Evolutionary conservation across 768 basidiomycete genomes (phyloP), one percentile per base, ranked within the genome.

Genomic region (Leccinum longicurvipes): DNA sequence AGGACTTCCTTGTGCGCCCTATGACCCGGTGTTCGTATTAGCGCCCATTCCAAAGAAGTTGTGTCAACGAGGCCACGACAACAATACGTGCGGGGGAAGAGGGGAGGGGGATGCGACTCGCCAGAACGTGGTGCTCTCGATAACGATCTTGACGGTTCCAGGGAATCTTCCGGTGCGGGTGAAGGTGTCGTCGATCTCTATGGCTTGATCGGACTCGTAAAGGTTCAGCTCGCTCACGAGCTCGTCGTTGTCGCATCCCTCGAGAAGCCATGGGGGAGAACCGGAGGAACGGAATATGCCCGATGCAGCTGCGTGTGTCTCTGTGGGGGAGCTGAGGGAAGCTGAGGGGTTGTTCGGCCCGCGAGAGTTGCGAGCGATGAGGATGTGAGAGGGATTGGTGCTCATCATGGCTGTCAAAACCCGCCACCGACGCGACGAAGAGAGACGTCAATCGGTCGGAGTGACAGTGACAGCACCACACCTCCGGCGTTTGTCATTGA

Each of bases 1-100:
- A 96, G 75, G 27, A 96, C 83, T 67, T 95, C 93, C 69, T 91
- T 93, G 73, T 96, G 93, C 1, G 89, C 87, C 91, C 91, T 93
- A 66, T 45, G 28, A 28, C 12, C 11, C 44, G 36, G 49, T 53
- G 14, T n/a, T 4, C 49, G 23, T 32, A 50, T 59, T 34, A 61
- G 56, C 36, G 45, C 42, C 42, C 25, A 56, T 47, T 47, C 7
- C 45, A 49, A 28, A 47, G 58, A 45, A 48, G 52, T 55, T n/a
- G 42, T 24, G 4, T 6, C 19, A 21, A 21, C 19, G 41, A 41
- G 19, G 21, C 32, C n/a, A n/a, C 21, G 34, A 23, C 9, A 23
- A 39, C 11, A 21, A 11, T 23, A 8, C 21, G 24, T 28, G 47
- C n/a, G 36, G 50, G 36, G 36, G 27, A 9, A 34, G 15, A 21